Base-by-base conservation (phyloP, 805 yeast species). In the Candida berthetii region DNA sequence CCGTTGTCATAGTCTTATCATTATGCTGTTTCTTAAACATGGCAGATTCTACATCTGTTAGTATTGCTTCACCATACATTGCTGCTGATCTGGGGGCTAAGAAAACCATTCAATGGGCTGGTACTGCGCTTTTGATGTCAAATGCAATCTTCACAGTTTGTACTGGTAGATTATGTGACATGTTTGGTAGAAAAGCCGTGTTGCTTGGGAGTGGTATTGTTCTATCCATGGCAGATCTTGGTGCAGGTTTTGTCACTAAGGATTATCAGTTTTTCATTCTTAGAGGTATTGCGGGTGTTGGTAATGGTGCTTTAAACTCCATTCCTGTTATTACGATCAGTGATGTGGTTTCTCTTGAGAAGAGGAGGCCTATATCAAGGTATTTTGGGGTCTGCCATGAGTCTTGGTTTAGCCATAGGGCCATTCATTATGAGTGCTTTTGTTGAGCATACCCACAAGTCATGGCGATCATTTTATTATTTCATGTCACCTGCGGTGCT, bases 331-430 rank as follows among this genome's bases (percentile, higher is more conserved):
- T 76, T 24, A 65, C 76, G 19, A 60, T 74, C 33, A 66, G 78
- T 41, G 82, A 78, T 49, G 57, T 78, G 19, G 78, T 76, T 11
- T 62, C 80, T 0, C 55, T 76, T 20, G 59, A 41, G 62, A 46
- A 73, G 67, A 50, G 60, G 82, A 47, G 82, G 81, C 0, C 69
- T 70, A 45, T 76, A 62, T 48, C 82, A 76, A 57, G 82, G 82
- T 3, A 68, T 71, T 10, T 53, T 76, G 27, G 81, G 81, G 3
- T 52, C 72, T 0, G 63, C 67, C 41, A 69, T 73, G 27, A 78
- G 78, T 0, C 28, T 72, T 9, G 82, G 81, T 3, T 72, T 72
- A 48, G 70, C 73, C 2, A 51, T 71, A 14, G 85, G 83, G 1
- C 85, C 85, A 0, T 68, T 79, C 36, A 47, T 76, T 7, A 74